A percentile compares a stretch with the other conserved stretches of the same genome.
These are phyloP conservation scores for Penicillium lividum DNA, from an alignment of 495 filamentous ascomycete species.

Conservation along the genomic window DNA sequence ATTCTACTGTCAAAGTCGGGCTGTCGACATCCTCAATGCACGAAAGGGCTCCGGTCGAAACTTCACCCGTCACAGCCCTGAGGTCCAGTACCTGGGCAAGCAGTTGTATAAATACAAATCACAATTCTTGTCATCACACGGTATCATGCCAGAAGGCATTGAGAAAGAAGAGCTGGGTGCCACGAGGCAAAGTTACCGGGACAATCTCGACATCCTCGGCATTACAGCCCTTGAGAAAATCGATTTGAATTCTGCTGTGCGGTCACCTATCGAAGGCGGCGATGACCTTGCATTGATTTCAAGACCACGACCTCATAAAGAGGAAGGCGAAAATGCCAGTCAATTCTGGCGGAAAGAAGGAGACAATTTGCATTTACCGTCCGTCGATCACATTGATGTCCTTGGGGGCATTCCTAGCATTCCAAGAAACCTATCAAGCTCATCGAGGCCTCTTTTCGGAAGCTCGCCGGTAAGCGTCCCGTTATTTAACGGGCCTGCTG, in stretches of 20 bases:
- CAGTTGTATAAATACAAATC: slow-evolving; percentile 46
- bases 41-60: slow-evolving; percentile 31
- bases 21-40: slow-evolving; percentile 48
- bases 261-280: slow-evolving; percentile 18
- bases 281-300: slow-evolving; percentile 28
- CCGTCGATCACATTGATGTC: slow-evolving; percentile 19
- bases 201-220: slow-evolving; percentile 44
- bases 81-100: slow-evolving; percentile 43
- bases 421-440: slow-evolving; percentile 21
- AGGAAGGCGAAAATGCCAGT: slow-evolving; percentile 6
- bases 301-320: slow-evolving; percentile 14
- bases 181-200: slow-evolving; percentile 46
- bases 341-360: slow-evolving; percentile 15
- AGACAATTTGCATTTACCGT: slow-evolving; percentile 19
- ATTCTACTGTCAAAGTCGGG: slow-evolving; percentile 47
- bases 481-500: slow-evolving; percentile 29
- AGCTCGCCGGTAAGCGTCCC: slow-evolving; percentile 41
- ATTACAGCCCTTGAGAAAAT: slow-evolving; percentile 39
- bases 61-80: slow-evolving; percentile 47
- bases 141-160: slow-evolving; percentile 41
- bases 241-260: slow-evolving; percentile 24
- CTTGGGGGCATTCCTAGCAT: slow-evolving; percentile 30
- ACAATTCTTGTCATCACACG: slow-evolving; percentile 41
- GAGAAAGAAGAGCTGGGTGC: slow-evolving; percentile 38
- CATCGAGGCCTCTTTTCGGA: slow-evolving; percentile 30